phyloP scores from a whole-genome alignment of 768 basidiomycete species.

The Daedaleopsis sinensis region DNA sequence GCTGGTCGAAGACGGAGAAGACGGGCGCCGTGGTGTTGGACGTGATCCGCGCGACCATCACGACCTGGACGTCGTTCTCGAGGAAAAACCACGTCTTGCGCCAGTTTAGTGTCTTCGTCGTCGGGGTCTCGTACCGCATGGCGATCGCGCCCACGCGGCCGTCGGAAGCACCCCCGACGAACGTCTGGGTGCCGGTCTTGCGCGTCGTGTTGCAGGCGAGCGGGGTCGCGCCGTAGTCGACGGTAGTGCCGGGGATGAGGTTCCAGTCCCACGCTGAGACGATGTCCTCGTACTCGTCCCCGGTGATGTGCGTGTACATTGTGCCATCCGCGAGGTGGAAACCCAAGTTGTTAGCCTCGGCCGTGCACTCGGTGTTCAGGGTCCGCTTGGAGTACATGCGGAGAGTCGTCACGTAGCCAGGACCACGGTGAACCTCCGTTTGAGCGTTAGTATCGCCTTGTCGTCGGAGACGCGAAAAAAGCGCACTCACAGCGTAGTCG shows the following conservation, averaged over 20 bases:
- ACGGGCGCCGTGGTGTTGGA: slow-evolving; percentile 50
- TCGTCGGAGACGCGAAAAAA: too few relatives aligned
- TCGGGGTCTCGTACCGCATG: slow-evolving; percentile 67
- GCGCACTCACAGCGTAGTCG: slow-evolving; percentile 59
- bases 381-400: slow-evolving; percentile 65
- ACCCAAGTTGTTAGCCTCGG: slow-evolving; percentile 62
- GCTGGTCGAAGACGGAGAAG: slow-evolving; percentile 66
- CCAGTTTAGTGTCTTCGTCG: slow-evolving; percentile 52
- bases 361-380: slow-evolving; percentile 63
- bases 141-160: slow-evolving; percentile 54
- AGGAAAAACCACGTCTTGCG: slow-evolving; percentile 76
- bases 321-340: slow-evolving; percentile 69
- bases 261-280: slow-evolving; percentile 74
- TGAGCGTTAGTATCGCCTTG: too few relatives aligned
- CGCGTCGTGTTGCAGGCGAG: slow-evolving; percentile 48
- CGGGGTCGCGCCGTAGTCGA: slow-evolving; percentile 57
- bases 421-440: slow-evolving; percentile 60
- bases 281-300: slow-evolving; percentile 73
- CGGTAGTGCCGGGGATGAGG: slow-evolving; percentile 68
- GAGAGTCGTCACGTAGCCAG: slow-evolving; percentile 57
- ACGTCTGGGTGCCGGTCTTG: slow-evolving; percentile 49
- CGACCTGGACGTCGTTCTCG: slow-evolving; percentile 57
- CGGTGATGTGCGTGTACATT: slow-evolving; percentile 58
- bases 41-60: slow-evolving; percentile 56
- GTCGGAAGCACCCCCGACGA: slow-evolving; percentile 66